Evolutionary conservation across 306 rosid species (phyloP), one percentile per base, ranked within the genome.

Genomic region (Canavalia gladiata): DNA sequence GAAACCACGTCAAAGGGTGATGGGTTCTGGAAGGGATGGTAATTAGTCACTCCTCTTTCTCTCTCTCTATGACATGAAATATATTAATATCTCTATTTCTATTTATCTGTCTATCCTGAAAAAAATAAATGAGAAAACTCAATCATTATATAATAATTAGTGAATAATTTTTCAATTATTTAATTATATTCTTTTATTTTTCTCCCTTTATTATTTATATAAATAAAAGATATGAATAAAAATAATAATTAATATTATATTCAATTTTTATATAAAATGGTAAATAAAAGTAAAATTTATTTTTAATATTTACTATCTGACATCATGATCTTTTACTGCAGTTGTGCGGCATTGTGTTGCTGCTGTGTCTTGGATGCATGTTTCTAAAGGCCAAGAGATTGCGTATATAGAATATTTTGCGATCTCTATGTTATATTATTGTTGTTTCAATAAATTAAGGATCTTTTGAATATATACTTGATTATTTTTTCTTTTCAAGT

Each of bases 1-100:
- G 80, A 88, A 68, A 89, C 97, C 78, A 88, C 85, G 76, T 88
- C 95, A 4, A 90, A 76, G 85, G 98, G 98, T 41, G 98, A 89
- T 18, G 98, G 98, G 64, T 91, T 94, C 79, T 94, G 90, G 94
- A 90, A 94, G 55, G 98, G 97, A 79, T 91, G 97, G 97, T 91
- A 85, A 80, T 68, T 42, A 33, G 4, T 54, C 42, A 35, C 2
- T 64, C 34, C 25, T 59, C 49, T 43, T 43, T 43, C 45, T 76
- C 58, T 67, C 41, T 46, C 7, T 59, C n/a, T 34, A 9, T 76
- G 12, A 43, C 7, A 50, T 18, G 0, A 1, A 64, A 76, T 34
- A 25, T 43, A 8, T 52, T 46, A 8, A 28, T 68, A 2, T 56
- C 2, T 62, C 12, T n/a, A 12, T 54, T 13, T 28, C 42, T 18